Conservation (phyloP, 2,329 filamentous ascomycete species). For the Tolypocladium paradoxum region DNA sequence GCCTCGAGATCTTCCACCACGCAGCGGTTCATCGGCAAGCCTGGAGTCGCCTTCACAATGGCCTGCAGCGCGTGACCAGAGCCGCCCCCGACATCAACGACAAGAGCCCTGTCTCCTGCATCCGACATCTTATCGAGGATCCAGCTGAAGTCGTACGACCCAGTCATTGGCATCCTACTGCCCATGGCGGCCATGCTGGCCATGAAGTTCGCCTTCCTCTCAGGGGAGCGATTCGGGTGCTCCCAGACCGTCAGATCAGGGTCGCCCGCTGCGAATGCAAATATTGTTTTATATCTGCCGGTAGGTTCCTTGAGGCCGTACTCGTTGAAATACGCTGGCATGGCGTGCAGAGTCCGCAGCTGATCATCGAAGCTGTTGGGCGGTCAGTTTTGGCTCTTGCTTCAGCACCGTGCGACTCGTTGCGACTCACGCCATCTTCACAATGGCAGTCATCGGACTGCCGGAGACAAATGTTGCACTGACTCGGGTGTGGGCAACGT, state of each 20-base stretch:
- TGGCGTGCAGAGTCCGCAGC: constrained; percentile 9
- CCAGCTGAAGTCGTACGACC: constrained; percentile 21
- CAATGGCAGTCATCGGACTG: not conserved
- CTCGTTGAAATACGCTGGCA: constrained; percentile 20
- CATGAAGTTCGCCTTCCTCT: constrained; percentile 15
- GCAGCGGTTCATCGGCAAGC: constrained; percentile 2
- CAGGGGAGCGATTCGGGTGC: constrained; percentile 13
- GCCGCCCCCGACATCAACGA: constrained; percentile 10
- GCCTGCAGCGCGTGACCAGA: constrained; percentile 10
- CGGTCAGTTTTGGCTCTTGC: not conserved
- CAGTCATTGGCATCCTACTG: constrained; percentile 11
- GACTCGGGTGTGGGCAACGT: not conserved
- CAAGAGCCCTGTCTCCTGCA: constrained; percentile 1
- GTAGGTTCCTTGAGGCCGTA: constrained; percentile 20
- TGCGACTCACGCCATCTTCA: not conserved
- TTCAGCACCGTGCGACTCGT: not conserved
- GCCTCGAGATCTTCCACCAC: constrained; percentile 5
- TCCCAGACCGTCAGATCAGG: constrained; percentile 21
- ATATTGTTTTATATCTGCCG: constrained; percentile 12
- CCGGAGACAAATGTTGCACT: not conserved
- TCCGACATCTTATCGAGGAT: constrained; percentile 4
- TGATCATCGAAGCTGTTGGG: constrained; percentile 15
- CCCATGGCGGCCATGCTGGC: constrained; percentile 15
- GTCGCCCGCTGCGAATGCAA: constrained; percentile 16
- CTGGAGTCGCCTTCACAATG: constrained; percentile 3